Evolutionary conservation across 345 rosid species (phyloP), one percentile per base, ranked within the genome.

Genomic region (Trapa incisa): DNA sequence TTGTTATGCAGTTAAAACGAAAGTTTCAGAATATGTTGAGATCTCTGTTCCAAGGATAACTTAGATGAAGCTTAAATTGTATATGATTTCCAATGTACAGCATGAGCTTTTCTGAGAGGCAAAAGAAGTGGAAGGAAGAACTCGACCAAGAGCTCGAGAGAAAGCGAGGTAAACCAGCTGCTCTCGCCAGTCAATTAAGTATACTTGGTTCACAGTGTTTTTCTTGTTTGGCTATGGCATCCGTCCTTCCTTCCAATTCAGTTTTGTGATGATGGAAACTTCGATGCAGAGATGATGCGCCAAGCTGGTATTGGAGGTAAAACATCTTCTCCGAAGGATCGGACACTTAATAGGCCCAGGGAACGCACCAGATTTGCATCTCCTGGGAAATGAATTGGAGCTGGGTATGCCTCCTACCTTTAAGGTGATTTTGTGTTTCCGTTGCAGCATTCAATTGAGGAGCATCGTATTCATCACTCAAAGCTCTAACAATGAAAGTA

Each of bases 91-190:
- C 13, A 45, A 48, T 29, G 15, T 17, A 57, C 81, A 80, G 87
- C 76, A 52, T 78, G 75, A 75, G 84, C 78, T 82, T 77, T 74
- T 84, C 86, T 35, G 96, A 87, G 29, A 22, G 29, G 29, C 29
- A 22, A 22, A 22, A 80, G 79, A 85, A 83, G 73, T 93, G 98
- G 97, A 90, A 87, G 75, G 96, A 93, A 88, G 97, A 93, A 80
- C 98, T 93, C 63, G 92, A 85, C 76, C 92, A 85, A 80, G 98
- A 93, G 78, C 87, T 93, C 45, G 96, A 89, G 81, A 86, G 89
- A 75, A 77, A 85, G 75, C 83, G 98, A 83, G 98, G 98, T 89
- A 22, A 22, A 22, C 29, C 29, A 22, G 29, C 29, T 22, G 29
- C 29, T 22, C 29, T 22, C 0, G 29, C 29, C 29, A 22, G 29